Base-by-base conservation (phyloP, 2,329 filamentous ascomycete species). In the Zopfia rhizophila region DNA sequence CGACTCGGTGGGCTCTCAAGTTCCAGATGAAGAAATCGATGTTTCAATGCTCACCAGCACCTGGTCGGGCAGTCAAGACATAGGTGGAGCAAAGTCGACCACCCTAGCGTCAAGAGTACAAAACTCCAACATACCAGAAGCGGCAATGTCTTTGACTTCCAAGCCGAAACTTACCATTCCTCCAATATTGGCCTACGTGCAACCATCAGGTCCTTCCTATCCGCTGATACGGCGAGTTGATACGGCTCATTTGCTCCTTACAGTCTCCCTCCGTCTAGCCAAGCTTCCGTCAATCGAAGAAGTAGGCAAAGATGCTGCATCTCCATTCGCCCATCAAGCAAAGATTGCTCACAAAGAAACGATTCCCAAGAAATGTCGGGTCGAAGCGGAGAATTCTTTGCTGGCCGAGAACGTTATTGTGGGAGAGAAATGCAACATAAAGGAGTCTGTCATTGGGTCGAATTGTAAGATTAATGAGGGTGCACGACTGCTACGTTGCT, bases 331-430 rank as follows among this genome's bases (percentile, higher is more conserved):
- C 0, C 91, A 96, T 63, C 71, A 82, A 16, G 81, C 82, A 53
- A 97, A 97, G 71, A 81, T 97, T 38, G 88, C 90, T 2, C 89
- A 94, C 63, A 89, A 90, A 0, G 87, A 91, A 44, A 88, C 88
- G 17, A 86, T 97, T 23, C 90, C 91, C 43, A 79, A 84, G 23
- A 86, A 87, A 40, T 91, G 89, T 33, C 94, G 90, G 3, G 89
- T 97, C 44, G 91, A 90, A 14, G 84, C 87, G 59, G 81, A 84
- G 33, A 93, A 97, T 75, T 90, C 85, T 55, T 80, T 97, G 2
- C 83, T 97, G 25, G 93, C 85, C 1, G 89, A 93, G 46, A 97
- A 97, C 63, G 91, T 95, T 28, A 91, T 86, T 1, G 86, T 97
- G 0, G 90, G 93, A 64, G 90, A 93, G 61, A 93, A 93, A 69